Evolutionary conservation across 2,329 filamentous ascomycete genomes (phyloP), one percentile per base, ranked within the genome.

Genomic region (Nakataea oryzae): DNA sequence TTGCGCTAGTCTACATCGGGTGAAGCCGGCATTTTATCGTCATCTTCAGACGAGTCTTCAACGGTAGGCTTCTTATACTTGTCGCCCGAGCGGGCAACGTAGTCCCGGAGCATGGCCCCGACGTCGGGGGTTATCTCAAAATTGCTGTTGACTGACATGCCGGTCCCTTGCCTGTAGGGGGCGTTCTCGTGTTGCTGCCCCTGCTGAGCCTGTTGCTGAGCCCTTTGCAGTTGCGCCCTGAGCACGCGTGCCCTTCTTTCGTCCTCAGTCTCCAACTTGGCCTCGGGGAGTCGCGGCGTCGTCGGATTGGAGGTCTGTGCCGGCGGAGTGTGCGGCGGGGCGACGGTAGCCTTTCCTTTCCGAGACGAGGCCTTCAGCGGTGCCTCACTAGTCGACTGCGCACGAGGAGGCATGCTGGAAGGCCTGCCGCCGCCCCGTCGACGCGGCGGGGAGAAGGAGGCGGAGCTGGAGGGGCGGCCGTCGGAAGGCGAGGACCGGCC

Each of bases 41-140:
- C 60, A 24, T 32, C 55, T 4, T 61, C 60, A n/a, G 56, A 54
- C 26, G 60, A 61, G 29, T 61, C 60, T 54, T 61, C 60, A 29
- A 61, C 60, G 12, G 29, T 61, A 14, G 60, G 60, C 24, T 54
- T 61, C 50, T 55, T 29, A 2, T 61, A 61, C 32, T 57, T 61
- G 30, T 8, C 13, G 8, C 41, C 41, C 12, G 56, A 58, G 21
- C 56, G 26, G 56, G 29, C 29, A 13, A 58, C 17, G 14, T 58
- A 27, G 26, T 58, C 56, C 28, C 41, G 41, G 21, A 50, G 41
- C 41, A 50, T 29, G 56, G 27, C 56, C 27, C 56, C 26, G 56
- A n/a, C 21, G 21, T 58, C 41, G 5, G 41, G 41, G 41, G 14
- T 58, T 27, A 58, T 58, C 56, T 58, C 56, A 14, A 58, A n/a